Conservation (phyloP, 176 grass and related monocot species). For the Cenchrus americanus region DNA sequence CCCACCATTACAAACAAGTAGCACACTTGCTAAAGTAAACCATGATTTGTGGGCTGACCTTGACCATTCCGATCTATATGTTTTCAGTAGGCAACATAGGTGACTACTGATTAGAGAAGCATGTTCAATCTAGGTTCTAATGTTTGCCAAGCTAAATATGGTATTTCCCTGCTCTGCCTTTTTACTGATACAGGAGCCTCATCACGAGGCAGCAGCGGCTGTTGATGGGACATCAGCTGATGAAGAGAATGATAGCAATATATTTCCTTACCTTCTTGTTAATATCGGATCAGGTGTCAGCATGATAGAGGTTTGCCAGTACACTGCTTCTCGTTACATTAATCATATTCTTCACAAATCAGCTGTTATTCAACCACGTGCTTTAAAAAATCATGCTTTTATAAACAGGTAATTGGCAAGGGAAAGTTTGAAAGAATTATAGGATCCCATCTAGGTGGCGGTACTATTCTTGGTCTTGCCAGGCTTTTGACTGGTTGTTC, state of each 20-base stretch:
- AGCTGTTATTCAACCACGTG: constrained; percentile 19
- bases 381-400: constrained; percentile 15
- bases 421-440: constrained; percentile 98
- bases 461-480: constrained; percentile 92
- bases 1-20: constrained; percentile 25
- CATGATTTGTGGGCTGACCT: constrained; percentile 20
- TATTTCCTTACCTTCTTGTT: constrained; percentile 98
- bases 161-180: background rate
- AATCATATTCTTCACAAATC: constrained; percentile 11
- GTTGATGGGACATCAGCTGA: constrained; percentile 55
- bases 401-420: constrained; percentile 85
- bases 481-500: constrained; percentile 85
- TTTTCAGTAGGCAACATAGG: background rate
- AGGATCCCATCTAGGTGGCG: constrained; percentile 93
- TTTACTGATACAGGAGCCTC: constrained; percentile 56
- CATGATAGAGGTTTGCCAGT: constrained; percentile 86
- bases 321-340: constrained; percentile 25
- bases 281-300: constrained; percentile 99
- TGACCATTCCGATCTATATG: background rate
- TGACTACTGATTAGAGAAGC: background rate
- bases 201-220: constrained; percentile 50
- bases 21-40: background rate
- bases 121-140: constrained; percentile 6
- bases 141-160: constrained; percentile 15
- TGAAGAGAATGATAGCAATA: constrained; percentile 79